Percentiles rank a stretch among this genome's conserved stretches.
These are phyloP conservation scores for Macrolepiota dolichaula DNA, from an alignment of 768 basidiomycete species.

Conservation along the genomic window DNA sequence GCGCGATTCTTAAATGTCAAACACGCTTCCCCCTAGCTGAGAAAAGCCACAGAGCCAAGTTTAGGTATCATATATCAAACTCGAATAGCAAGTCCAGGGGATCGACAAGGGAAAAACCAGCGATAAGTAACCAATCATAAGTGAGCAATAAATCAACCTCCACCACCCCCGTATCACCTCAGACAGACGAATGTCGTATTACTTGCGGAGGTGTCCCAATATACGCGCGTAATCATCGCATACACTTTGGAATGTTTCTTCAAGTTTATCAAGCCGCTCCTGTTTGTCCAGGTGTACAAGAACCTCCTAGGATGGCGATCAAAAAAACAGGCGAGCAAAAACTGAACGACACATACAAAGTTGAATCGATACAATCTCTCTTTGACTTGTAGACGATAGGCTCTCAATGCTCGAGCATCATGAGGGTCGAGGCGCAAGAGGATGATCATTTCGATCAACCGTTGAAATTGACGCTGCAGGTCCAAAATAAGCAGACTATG, in stretches of 20 bases:
- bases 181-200: neutral
- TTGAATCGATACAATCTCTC: slow-evolving; percentile 94
- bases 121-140: neutral
- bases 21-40: too few species aligned
- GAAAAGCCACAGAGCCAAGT: too few species aligned
- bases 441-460: slow-evolving; percentile 89
- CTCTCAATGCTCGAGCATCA: slow-evolving; percentile 51
- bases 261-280: slow-evolving; percentile 84
- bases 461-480: slow-evolving; percentile 84
- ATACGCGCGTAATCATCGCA: slow-evolving; percentile 83
- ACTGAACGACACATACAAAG: slow-evolving; percentile 55
- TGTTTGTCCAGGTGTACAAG: slow-evolving; percentile 84
- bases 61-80: too few species aligned
- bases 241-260: slow-evolving; percentile 90
- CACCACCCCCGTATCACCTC: neutral
- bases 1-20: neutral
- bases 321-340: neutral
- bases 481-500: neutral
- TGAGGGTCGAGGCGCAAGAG: slow-evolving; percentile 63
- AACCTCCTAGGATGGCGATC: slow-evolving; percentile 57
- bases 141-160: neutral
- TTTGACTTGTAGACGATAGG: slow-evolving; percentile 90
- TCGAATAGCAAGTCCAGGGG: neutral
- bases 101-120: neutral
- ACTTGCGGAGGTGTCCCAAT: slow-evolving; percentile 46